These are phyloP conservation scores for Fremontodendron californicum DNA, from an alignment of 345 rosid genomes.

Conservation along the genomic window DNA sequence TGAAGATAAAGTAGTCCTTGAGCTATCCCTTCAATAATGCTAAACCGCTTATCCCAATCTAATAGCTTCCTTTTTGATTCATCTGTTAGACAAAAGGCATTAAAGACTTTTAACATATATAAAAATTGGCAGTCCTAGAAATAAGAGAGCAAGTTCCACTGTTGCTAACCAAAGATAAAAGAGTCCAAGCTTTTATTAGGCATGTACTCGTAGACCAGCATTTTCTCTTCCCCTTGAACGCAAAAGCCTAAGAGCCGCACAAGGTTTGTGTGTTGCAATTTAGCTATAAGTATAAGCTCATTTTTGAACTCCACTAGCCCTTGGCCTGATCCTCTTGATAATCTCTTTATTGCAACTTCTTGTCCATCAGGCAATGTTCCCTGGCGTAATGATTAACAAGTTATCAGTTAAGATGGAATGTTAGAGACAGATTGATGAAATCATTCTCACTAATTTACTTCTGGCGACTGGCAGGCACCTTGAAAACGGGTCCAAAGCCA, in stretches of 20 bases:
- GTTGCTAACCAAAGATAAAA: not conserved
- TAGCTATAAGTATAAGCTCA: not conserved
- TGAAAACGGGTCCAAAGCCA: constrained; percentile 4
- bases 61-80: not conserved
- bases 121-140: not conserved
- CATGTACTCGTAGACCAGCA: constrained; percentile 8
- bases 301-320: not conserved
- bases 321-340: constrained; percentile 4
- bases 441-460: not conserved
- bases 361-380: not conserved
- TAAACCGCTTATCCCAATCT: not conserved
- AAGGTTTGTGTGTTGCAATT: constrained; percentile 1
- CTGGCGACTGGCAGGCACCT: not conserved
- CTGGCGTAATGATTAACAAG: not conserved
- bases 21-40: constrained; percentile 12
- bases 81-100: not conserved
- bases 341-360: constrained; percentile 10
- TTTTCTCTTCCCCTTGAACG: constrained; percentile 3
- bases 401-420: not conserved
- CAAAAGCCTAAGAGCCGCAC: constrained; percentile 7
- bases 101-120: not conserved
- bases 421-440: not conserved
- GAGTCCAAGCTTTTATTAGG: not conserved
- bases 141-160: not conserved
- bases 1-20: constrained; percentile 8